Evolutionary conservation across 306 rosid species (phyloP).

Genomic region (Cotoneaster glaucophyllus): DNA sequence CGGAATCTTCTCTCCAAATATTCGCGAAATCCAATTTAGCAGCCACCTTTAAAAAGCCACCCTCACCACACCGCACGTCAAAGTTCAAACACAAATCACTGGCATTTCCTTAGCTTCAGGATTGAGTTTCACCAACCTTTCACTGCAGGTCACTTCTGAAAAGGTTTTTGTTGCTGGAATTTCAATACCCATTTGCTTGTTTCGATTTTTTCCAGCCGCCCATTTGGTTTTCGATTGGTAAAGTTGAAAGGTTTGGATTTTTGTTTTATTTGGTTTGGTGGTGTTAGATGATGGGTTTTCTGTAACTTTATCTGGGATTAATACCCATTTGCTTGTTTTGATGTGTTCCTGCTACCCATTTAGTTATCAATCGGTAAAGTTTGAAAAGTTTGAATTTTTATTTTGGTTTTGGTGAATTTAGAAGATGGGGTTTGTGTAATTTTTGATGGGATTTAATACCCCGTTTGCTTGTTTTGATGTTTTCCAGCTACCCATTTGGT

Average conservation of each 20-base stretch:
- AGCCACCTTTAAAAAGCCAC: neutral
- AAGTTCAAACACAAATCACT: neutral
- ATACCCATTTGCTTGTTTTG: too few species aligned
- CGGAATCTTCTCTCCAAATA: too few species aligned
- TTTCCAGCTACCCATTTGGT: too few species aligned
- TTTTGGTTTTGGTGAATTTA: neutral
- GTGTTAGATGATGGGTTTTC: neutral
- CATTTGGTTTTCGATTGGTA: neutral
- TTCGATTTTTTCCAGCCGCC: neutral
- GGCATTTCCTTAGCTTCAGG: neutral
- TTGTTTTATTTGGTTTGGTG: neutral
- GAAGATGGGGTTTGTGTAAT: neutral
- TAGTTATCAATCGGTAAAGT: neutral
- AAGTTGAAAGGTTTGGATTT: neutral
- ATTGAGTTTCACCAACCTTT: neutral
- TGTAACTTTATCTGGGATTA: neutral
- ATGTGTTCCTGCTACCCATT: too few species aligned
- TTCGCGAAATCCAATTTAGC: neutral
- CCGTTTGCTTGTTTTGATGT: too few species aligned
- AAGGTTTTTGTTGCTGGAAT: neutral
- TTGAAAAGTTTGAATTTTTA: too few species aligned
- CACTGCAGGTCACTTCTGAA: neutral
- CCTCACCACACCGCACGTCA: neutral
- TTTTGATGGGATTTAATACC: neutral
- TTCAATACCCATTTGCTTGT: neutral